Evolutionary conservation across 1,139 yeast species (phyloP).

Genomic region (Candida albicans): DNA sequence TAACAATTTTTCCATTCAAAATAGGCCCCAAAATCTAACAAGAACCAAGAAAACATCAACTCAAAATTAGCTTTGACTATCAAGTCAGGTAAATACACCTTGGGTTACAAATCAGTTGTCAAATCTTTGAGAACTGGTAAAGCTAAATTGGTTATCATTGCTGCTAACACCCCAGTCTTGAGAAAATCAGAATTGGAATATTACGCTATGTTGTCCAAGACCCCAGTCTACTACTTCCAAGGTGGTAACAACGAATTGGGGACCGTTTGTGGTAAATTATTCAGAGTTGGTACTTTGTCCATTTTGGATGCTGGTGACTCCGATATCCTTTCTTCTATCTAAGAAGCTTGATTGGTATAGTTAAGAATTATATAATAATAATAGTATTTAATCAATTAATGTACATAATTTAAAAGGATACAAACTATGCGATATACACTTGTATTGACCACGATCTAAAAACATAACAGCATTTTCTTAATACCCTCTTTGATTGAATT

Average conservation of each 20-base stretch:
- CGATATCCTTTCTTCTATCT: conserved; percentile 76
- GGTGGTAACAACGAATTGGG: conserved; percentile 99
- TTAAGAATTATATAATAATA: neutral
- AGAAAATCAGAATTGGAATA: conserved; percentile 99
- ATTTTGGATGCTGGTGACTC: conserved; percentile 99
- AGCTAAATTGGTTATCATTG: conserved; percentile 97
- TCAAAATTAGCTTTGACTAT: conserved; percentile 96
- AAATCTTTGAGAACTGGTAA: conserved; percentile 98
- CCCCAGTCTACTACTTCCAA: conserved; percentile 97
- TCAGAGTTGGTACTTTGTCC: conserved; percentile 99
- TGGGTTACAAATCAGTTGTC: conserved; percentile 99
- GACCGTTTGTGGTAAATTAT: conserved; percentile 99
- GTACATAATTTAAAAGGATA: conserved; percentile 2
- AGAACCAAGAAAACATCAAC: conserved; percentile 94
- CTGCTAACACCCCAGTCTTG: conserved; percentile 99
- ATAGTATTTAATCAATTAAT: conserved; percentile 12
- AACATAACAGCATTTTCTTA: neutral
- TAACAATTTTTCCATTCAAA: neutral
- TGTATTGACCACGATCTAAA: no score
- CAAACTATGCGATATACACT: no score
- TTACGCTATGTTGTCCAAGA: conserved; percentile 99
- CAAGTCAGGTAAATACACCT: conserved; percentile 99
- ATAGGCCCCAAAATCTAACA: conserved; percentile 88
- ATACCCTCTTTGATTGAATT: conserved; percentile 21
- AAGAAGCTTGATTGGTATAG: conserved; percentile 16